phyloP scores from a whole-genome alignment of 1,284 basidiomycete genomes.

The Anthracocystis walkeri region DNA sequence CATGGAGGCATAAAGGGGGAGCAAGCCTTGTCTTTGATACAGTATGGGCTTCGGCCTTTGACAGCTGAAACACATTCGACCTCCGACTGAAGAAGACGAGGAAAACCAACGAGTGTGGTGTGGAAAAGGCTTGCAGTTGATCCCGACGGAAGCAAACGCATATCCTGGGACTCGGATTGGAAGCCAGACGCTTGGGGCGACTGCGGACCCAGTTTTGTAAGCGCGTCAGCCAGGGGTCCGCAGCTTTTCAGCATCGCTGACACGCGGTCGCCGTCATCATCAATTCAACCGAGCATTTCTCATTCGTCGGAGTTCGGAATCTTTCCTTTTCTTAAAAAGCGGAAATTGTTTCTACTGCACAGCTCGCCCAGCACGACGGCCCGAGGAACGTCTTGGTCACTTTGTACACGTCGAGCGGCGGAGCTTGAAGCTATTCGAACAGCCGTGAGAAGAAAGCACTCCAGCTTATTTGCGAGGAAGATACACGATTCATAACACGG shows the following conservation, averaged over 20 bases:
- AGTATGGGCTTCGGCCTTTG: constrained; percentile 10
- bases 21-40: background rate
- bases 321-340: too few relatives aligned
- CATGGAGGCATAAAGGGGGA: too few relatives aligned
- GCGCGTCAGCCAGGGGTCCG: too few relatives aligned
- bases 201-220: background rate
- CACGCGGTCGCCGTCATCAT: too few relatives aligned
- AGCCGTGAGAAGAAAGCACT: background rate
- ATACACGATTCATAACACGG: background rate
- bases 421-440: constrained; percentile 1
- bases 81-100: background rate
- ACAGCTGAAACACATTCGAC: constrained; percentile 15
- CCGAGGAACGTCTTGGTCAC: too few relatives aligned
- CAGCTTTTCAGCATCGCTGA: too few relatives aligned
- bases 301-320: too few relatives aligned
- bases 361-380: too few relatives aligned
- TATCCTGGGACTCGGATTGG: constrained; percentile 12
- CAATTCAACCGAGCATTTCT: too few relatives aligned
- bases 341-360: too few relatives aligned
- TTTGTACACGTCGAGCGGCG: background rate
- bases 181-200: constrained; percentile 19
- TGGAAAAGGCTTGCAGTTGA: constrained; percentile 22
- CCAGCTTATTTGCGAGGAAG: too few relatives aligned
- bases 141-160: constrained; percentile 40
- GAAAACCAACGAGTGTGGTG: background rate